phyloP scores from a whole-genome alignment of 176 grass and related monocot genomes.

The Oryza glumipatula region DNA sequence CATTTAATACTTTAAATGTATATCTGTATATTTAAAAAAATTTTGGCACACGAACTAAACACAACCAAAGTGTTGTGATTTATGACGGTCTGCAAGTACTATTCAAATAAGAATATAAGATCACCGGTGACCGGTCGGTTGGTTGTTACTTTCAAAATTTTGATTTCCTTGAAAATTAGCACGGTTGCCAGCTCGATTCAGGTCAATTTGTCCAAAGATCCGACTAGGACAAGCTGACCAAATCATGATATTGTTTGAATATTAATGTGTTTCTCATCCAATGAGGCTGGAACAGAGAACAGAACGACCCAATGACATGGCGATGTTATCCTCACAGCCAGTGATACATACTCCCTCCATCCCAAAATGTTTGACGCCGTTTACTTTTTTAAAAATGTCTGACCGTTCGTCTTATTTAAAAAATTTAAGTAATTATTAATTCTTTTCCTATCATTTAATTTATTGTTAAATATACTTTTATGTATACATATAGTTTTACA shows the following conservation, averaged over 20 bases:
- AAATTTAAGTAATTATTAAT: too few species aligned
- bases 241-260: background rate
- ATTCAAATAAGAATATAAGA: background rate
- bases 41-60: too few species aligned
- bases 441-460: too few species aligned
- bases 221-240: conserved; percentile 1
- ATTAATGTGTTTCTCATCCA: background rate
- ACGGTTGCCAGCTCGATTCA: conserved; percentile 1
- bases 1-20: too few species aligned
- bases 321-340: conserved; percentile 23
- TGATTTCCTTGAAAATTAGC: conserved; percentile 16
- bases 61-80: background rate
- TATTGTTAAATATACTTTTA: too few species aligned
- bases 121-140: too few species aligned
- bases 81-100: background rate
- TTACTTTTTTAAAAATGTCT: too few species aligned
- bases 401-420: too few species aligned
- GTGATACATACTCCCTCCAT: too few species aligned
- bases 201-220: background rate
- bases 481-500: too few species aligned
- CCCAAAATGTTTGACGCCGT: too few species aligned
- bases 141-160: background rate
- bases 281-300: conserved; percentile 10
- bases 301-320: conserved; percentile 12
- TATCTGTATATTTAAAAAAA: too few species aligned